Evolutionary conservation across 2,329 filamentous ascomycete genomes (phyloP).

Genomic region (Parafenestella ontariensis): DNA sequence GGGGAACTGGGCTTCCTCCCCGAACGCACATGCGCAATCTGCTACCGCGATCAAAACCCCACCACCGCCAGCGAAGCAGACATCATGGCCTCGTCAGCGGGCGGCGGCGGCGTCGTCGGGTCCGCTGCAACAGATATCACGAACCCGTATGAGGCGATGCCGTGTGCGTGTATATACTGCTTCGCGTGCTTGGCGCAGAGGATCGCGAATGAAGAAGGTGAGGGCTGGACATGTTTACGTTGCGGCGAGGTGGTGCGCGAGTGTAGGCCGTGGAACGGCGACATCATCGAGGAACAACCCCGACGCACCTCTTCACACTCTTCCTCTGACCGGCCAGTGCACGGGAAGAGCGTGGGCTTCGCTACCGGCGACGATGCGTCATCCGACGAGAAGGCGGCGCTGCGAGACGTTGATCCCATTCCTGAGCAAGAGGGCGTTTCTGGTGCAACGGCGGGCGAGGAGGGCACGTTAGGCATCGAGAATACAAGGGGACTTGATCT

Average conservation of each 20-base stretch:
- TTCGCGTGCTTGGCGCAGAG: conserved; percentile 93
- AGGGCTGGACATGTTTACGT: conserved; percentile 89
- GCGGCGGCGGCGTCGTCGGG: conserved; percentile 79
- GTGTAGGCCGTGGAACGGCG: conserved; percentile 90
- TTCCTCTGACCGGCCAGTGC: conserved; percentile 4
- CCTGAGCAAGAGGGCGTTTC: conserved; percentile 33
- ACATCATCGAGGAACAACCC: conserved; percentile 67
- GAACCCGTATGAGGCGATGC: conserved; percentile 90
- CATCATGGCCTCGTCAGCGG: conserved; percentile 67
- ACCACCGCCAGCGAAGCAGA: conserved; percentile 70
- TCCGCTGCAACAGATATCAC: conserved; percentile 92
- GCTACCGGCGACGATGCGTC: conserved; percentile 13
- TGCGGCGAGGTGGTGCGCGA: conserved; percentile 85
- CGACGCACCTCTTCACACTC: background rate
- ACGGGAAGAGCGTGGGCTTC: conserved; percentile 27
- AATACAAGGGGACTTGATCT: conserved; percentile 35
- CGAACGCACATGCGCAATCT: conserved; percentile 94
- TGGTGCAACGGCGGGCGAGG: background rate
- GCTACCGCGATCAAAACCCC: conserved; percentile 91
- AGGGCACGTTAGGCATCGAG: conserved; percentile 22
- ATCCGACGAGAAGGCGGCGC: conserved; percentile 20
- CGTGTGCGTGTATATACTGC: conserved; percentile 93
- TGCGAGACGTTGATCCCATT: conserved; percentile 43
- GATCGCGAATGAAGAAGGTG: conserved; percentile 89
- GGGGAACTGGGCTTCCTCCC: conserved; percentile 87